phyloP scores from a whole-genome alignment of 1,284 basidiomycete species.

The Schizophyllum amplum region DNA sequence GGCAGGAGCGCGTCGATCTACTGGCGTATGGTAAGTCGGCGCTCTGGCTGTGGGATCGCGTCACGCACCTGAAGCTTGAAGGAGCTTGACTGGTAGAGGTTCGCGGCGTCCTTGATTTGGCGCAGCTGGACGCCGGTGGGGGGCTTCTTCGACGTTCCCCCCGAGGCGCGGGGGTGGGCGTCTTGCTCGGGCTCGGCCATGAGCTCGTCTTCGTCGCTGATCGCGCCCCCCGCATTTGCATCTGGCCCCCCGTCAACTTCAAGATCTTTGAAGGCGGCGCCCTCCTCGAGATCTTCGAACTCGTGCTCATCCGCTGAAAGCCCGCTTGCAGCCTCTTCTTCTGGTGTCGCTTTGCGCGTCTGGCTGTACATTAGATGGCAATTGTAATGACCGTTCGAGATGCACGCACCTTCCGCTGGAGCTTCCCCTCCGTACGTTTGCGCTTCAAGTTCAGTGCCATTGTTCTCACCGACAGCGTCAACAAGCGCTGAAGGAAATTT shows the following conservation, averaged over 20 bases:
- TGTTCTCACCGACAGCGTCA: neutral
- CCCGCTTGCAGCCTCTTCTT: neutral
- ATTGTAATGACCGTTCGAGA: neutral
- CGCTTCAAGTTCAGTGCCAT: slow-evolving; percentile 23
- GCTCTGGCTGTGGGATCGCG: neutral
- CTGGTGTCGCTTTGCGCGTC: neutral
- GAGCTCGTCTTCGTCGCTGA: neutral
- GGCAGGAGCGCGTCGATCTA: slow-evolving; percentile 79
- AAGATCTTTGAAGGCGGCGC: slow-evolving; percentile 14
- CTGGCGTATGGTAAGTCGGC: neutral
- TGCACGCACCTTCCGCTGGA: slow-evolving; percentile 11
- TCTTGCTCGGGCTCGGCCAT: neutral
- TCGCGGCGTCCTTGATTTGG: slow-evolving; percentile 66
- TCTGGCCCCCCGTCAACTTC: slow-evolving; percentile 8
- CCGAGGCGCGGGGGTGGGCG: neutral
- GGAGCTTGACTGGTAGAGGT: slow-evolving; percentile 75
- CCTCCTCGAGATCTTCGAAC: slow-evolving; percentile 21
- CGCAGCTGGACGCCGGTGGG: slow-evolving; percentile 71
- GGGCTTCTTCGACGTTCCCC: slow-evolving; percentile 31
- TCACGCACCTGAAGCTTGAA: slow-evolving; percentile 74
- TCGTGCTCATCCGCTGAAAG: slow-evolving; percentile 5
- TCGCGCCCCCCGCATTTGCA: slow-evolving; percentile 5
- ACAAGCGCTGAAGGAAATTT: neutral
- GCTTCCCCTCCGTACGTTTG: slow-evolving; percentile 17
- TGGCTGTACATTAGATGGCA: neutral